Evolutionary conservation across 345 rosid species (phyloP), one percentile per base, ranked within the genome.

Genomic region (Rhodamnia argentea): DNA sequence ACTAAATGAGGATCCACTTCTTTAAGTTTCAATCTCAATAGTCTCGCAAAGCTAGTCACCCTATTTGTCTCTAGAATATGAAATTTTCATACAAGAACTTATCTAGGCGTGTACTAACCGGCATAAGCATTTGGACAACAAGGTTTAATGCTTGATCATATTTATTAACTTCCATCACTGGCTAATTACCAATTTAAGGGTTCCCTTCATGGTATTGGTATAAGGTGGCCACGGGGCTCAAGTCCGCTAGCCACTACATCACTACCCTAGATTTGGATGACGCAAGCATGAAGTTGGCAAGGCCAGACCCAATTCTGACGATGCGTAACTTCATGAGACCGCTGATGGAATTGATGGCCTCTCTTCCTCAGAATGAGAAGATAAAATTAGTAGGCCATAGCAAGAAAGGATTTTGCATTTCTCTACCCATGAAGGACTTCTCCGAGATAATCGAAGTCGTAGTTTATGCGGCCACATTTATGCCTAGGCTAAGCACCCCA

Each of bases 331-430:
- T 50, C 37, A 22, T 86, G 29, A 86, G 87, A 82, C 95, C 95
- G 32, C 62, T 94, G 90, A 92, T 86, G 91, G 91, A 93, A 56
- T 89, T 91, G 86, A 82, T 95, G 92, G 90, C 88, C 44, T 87
- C 93, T 47, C 85, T 93, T 54, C 60, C 90, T 10, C 18, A 24
- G 29, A 87, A 87, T 2, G 92, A 91, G 58, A 91, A 87, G 78
- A 94, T 93, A 86, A 86, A 92, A 82, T 88, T 94, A 70, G 94
- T 95, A 7, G 94, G 94, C 51, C 95, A 94, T 86, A 93, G 96
- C 90, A 89, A 83, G 42, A 94, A 93, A 56, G 96, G 96, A 59
- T 75, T 90, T 57, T 53, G 87, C 18, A 85, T 89, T 13, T 90
- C 97, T 26, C 84, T 91, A 7, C 91, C 93, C 58, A 92, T 93